These are phyloP conservation scores for Mimosa pudica DNA, from an alignment of 306 rosid species.

Conservation along the genomic window DNA sequence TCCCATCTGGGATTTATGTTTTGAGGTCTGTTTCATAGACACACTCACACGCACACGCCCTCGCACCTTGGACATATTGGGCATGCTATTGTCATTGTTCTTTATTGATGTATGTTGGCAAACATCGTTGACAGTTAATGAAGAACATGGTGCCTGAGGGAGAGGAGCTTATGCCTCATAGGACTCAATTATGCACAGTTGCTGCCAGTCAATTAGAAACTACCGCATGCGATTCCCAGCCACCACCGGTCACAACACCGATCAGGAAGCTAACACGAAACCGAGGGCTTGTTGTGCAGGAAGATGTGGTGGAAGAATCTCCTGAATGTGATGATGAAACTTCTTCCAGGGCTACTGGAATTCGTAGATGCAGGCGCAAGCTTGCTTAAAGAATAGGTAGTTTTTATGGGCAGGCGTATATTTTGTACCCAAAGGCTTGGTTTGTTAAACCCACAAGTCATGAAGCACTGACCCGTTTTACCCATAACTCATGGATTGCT, in stretches of 20 bases:
- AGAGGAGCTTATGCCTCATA: constrained; percentile 71
- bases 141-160: constrained; percentile 59
- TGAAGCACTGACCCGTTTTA: background rate
- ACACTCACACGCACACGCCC: background rate
- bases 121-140: constrained; percentile 59
- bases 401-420: background rate
- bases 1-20: background rate
- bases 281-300: constrained; percentile 58
- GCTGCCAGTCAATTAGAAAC: constrained; percentile 35
- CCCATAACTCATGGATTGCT: background rate
- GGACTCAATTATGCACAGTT: constrained; percentile 35
- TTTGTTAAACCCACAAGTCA: background rate
- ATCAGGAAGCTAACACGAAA: constrained; percentile 68
- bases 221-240: constrained; percentile 31
- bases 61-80: background rate
- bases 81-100: background rate
- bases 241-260: constrained; percentile 48
- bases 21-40: constrained; percentile 1
- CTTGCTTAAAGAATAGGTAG: constrained; percentile 33
- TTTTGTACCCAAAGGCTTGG: constrained; percentile 6
- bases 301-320: constrained; percentile 55
- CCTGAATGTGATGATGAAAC: constrained; percentile 45
- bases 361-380: constrained; percentile 57
- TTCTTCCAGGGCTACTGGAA: constrained; percentile 39
- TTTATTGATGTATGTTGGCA: constrained; percentile 1